Evolutionary conservation across 2,329 filamentous ascomycete species (phyloP).

Genomic region (Penicillium griseofulvum): DNA sequence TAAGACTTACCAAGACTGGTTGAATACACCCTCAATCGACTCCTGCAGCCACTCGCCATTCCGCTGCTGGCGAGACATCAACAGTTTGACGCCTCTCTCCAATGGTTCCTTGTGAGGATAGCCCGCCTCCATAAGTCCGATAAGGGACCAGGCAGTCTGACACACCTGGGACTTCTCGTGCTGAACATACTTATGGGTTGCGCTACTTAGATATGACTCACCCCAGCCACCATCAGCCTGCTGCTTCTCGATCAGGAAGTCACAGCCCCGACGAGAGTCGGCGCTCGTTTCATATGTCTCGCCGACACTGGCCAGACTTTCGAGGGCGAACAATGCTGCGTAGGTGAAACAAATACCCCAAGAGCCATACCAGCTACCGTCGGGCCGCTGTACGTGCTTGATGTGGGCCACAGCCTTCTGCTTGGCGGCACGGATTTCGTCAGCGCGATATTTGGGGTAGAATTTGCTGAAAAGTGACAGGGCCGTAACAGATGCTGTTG

Average conservation of each 20-base stretch:
- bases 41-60: constrained; percentile 97
- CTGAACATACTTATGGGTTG: constrained; percentile 71
- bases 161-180: constrained; percentile 84
- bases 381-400: constrained; percentile 68
- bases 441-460: constrained; percentile 74
- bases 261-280: constrained; percentile 70
- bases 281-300: constrained; percentile 76
- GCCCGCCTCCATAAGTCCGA: constrained; percentile 76
- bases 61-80: constrained; percentile 78
- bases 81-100: constrained; percentile 69
- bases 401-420: constrained; percentile 76
- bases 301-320: constrained; percentile 76
- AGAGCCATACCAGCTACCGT: constrained; percentile 96
- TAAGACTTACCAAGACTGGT: constrained; percentile 79
- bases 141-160: constrained; percentile 87
- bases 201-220: constrained; percentile 85
- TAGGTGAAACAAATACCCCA: constrained; percentile 99
- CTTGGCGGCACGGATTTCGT: constrained; percentile 74
- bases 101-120: constrained; percentile 75
- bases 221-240: constrained; percentile 92
- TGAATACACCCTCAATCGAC: constrained; percentile 96
- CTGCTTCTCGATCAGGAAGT: constrained; percentile 83
- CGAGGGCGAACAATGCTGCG: constrained; percentile 91
- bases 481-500: constrained; percentile 87
- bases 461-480: constrained; percentile 76